Percentiles rank a stretch among this genome's conserved stretches.
Conservation (phyloP, 768 basidiomycete genomes). For the Pholiota molesta region DNA sequence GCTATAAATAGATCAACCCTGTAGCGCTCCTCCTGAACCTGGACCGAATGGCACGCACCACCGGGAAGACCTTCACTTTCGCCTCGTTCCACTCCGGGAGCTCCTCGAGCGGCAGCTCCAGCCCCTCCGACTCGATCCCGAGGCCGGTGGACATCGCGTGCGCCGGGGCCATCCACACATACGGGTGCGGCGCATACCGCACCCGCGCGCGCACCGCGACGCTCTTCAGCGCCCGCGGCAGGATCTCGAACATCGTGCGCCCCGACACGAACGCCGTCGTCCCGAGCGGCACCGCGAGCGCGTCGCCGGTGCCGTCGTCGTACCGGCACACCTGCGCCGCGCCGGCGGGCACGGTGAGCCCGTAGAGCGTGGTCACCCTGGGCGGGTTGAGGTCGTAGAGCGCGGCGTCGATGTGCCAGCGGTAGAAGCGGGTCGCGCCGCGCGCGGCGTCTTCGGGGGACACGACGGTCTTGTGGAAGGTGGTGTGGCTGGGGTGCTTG, state of each 20-base stretch:
- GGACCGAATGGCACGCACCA: constrained; percentile 37
- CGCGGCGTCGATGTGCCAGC: constrained; percentile 94
- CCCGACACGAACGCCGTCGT: constrained; percentile 87
- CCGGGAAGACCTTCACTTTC: constrained; percentile 72
- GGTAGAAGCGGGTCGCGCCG: constrained; percentile 86
- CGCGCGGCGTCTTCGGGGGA: constrained; percentile 73
- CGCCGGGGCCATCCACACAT: constrained; percentile 88
- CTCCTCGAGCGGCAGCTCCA: constrained; percentile 66
- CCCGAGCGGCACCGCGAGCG: constrained; percentile 79
- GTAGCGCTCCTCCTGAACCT: constrained; percentile 5
- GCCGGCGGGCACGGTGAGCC: constrained; percentile 72
- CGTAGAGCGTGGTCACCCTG: constrained; percentile 85
- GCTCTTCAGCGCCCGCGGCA: constrained; percentile 73
- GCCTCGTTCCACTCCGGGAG: constrained; percentile 84
- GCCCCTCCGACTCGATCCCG: constrained; percentile 78
- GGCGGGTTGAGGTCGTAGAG: constrained; percentile 79
- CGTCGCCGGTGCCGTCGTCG: constrained; percentile 88
- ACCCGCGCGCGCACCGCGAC: constrained; percentile 78
- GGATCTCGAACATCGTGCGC: constrained; percentile 80
- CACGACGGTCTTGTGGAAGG: constrained; percentile 83
- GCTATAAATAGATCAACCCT: constrained; percentile 37
- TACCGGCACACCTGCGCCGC: constrained; percentile 66
- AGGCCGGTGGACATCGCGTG: constrained; percentile 77
- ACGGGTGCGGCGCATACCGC: constrained; percentile 83
- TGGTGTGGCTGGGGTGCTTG: constrained; percentile 84